A percentile compares a stretch with the other conserved stretches of the same genome.
These are phyloP conservation scores for Boletus insuetus DNA, from an alignment of 768 basidiomycete genomes.

Conservation along the genomic window DNA sequence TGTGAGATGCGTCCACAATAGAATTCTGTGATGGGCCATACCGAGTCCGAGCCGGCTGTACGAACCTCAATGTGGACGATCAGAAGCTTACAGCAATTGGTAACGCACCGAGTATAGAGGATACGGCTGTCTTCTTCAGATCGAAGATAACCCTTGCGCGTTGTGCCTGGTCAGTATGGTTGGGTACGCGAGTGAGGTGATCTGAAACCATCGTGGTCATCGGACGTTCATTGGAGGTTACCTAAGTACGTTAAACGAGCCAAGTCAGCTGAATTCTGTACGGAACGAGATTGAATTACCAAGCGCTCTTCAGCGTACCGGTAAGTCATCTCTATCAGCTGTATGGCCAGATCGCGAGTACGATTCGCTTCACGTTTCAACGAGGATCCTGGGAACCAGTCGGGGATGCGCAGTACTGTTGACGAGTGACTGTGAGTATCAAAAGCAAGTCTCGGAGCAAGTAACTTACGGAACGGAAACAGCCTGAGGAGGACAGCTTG, in stretches of 20 bases:
- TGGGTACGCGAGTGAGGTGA: background rate
- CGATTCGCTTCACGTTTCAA: constrained; percentile 2
- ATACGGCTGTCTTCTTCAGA: background rate
- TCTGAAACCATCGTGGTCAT: background rate
- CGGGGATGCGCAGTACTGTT: constrained; percentile 22
- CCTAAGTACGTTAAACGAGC: background rate
- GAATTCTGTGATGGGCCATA: background rate
- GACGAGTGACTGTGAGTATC: background rate
- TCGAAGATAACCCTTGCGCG: background rate
- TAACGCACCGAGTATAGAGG: background rate
- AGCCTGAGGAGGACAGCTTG: background rate
- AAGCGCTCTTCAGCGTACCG: background rate
- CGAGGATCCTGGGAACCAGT: constrained; percentile 10
- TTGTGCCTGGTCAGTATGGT: too few relatives aligned
- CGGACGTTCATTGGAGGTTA: background rate
- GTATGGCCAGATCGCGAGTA: background rate
- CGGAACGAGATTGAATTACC: background rate
- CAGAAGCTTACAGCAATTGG: background rate
- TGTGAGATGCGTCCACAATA: background rate
- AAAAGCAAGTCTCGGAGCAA: background rate
- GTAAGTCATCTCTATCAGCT: background rate
- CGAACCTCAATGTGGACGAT: background rate
- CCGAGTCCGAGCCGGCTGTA: background rate
- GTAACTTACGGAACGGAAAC: constrained; percentile 5
- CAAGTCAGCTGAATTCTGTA: background rate